Conservation (phyloP, 169 alveolate genomes). For the Plasmodium vivax region DNA sequence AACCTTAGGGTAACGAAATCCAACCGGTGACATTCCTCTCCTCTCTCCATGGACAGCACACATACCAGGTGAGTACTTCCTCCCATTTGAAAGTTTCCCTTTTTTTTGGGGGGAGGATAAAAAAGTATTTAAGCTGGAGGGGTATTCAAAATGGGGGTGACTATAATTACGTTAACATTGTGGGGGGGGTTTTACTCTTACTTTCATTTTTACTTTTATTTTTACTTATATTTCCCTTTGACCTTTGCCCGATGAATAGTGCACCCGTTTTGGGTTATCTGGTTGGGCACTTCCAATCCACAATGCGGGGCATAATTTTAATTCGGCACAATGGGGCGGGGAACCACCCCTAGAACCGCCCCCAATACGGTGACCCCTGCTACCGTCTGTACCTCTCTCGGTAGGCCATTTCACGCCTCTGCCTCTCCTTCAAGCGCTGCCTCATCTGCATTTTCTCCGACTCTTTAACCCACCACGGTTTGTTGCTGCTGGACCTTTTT, state of each 20-base stretch:
- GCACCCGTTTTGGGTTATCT: neutral
- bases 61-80: neutral
- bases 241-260: neutral
- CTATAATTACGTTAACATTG: neutral
- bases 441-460: slow-evolving; percentile 69
- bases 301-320: neutral
- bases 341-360: too few species aligned
- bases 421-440: slow-evolving; percentile 50
- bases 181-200: neutral
- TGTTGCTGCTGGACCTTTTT: slow-evolving; percentile 20
- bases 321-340: neutral
- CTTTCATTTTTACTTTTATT: too few species aligned
- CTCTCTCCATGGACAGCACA: neutral
- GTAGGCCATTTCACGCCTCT: slow-evolving; percentile 31
- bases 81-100: neutral
- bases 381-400: slow-evolving; percentile 19
- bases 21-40: neutral
- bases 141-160: neutral
- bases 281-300: neutral
- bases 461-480: slow-evolving; percentile 73
- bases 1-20: neutral
- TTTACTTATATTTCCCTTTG: too few species aligned
- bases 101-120: neutral
- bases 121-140: neutral
- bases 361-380: neutral